Conservation (phyloP, 805 yeast genomes). For the Priceomyces melissophilus region DNA sequence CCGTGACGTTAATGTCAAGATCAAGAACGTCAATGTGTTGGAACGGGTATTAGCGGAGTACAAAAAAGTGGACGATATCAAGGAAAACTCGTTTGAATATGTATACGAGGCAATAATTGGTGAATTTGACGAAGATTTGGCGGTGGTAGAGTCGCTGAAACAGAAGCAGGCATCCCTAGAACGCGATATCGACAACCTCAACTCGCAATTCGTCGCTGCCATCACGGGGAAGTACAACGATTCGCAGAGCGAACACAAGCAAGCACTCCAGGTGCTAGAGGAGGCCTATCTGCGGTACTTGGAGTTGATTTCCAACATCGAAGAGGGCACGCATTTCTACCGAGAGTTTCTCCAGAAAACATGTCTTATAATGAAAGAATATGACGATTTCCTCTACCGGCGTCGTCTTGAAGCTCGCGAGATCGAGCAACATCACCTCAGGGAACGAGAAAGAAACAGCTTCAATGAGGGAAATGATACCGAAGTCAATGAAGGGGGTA, state of each 20-base stretch:
- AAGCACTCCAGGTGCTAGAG: constrained; percentile 51
- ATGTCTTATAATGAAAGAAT: constrained; percentile 41
- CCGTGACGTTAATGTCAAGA: constrained; percentile 41
- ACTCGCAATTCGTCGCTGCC: constrained; percentile 24
- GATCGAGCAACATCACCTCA: constrained; percentile 30
- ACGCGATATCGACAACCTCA: constrained; percentile 31
- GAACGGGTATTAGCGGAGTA: constrained; percentile 52
- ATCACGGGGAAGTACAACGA: constrained; percentile 15
- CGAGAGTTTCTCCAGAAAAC: constrained; percentile 52
- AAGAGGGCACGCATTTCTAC: constrained; percentile 72
- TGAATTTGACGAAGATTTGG: constrained; percentile 49
- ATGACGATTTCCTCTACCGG: constrained; percentile 49
- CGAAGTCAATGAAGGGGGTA: too few species aligned
- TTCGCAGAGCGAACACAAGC: constrained; percentile 38
- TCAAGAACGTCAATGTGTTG: constrained; percentile 45
- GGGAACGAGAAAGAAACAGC: not conserved
- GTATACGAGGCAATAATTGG: constrained; percentile 42
- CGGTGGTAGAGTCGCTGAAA: constrained; percentile 39
- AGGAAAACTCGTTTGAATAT: constrained; percentile 30
- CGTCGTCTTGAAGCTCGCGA: constrained; percentile 54
- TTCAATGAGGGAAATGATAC: not conserved
- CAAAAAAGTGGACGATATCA: constrained; percentile 17
- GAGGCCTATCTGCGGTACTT: constrained; percentile 46
- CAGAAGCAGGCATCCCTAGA: constrained; percentile 33
- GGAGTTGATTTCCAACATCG: constrained; percentile 57